Conservation (phyloP, 2,329 filamentous ascomycete species). For the Apiospora pterosperma region DNA sequence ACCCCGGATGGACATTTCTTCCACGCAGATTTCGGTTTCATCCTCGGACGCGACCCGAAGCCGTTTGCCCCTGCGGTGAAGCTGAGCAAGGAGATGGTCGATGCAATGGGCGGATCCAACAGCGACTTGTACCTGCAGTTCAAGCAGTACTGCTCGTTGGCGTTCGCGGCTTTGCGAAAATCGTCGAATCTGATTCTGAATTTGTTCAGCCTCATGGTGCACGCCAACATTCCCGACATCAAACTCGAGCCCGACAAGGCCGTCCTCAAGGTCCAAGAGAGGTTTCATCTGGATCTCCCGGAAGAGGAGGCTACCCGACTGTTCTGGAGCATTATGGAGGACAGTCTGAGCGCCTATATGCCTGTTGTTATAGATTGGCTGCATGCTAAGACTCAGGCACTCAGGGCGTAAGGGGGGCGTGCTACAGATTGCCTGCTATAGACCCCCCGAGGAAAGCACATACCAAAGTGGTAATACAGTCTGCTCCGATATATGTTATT, state of each 20-base stretch:
- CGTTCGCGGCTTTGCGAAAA: slow-evolving; percentile 88
- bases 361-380: slow-evolving; percentile 93
- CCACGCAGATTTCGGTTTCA: slow-evolving; percentile 98
- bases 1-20: slow-evolving; percentile 93
- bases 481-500: neutral
- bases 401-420: slow-evolving; percentile 58
- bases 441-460: neutral
- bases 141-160: slow-evolving; percentile 93
- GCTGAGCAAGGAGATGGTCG: slow-evolving; percentile 95
- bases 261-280: slow-evolving; percentile 89
- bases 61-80: slow-evolving; percentile 98
- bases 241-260: slow-evolving; percentile 89
- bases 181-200: slow-evolving; percentile 90
- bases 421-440: neutral
- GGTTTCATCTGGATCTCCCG: slow-evolving; percentile 85
- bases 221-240: slow-evolving; percentile 96
- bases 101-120: slow-evolving; percentile 87
- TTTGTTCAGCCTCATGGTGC: slow-evolving; percentile 93
- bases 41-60: slow-evolving; percentile 93
- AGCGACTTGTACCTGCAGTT: slow-evolving; percentile 78
- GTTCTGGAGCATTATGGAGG: slow-evolving; percentile 86
- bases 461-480: neutral
- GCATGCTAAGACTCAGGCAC: slow-evolving; percentile 90
- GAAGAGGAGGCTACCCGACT: slow-evolving; percentile 90
- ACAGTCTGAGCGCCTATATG: slow-evolving; percentile 84